A percentile compares a stretch with the other conserved stretches of the same genome.
phyloP scores from a whole-genome alignment of 345 rosid genomes.

The Clarkia xantiana region DNA sequence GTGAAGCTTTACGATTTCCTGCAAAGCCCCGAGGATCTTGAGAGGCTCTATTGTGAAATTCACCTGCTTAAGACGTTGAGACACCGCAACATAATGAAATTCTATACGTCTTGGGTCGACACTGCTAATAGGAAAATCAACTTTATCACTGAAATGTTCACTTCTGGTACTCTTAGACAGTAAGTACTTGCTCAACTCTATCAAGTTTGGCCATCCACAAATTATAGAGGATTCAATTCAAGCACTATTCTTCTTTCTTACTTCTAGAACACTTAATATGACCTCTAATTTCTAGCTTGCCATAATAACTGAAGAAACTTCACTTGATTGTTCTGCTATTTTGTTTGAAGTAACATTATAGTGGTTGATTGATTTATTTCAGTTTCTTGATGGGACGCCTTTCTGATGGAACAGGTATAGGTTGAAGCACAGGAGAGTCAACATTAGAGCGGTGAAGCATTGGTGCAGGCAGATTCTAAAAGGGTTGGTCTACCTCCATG shows the following conservation, averaged over 20 bases:
- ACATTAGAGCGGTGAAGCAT: constrained; percentile 87
- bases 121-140: constrained; percentile 66
- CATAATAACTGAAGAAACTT: not conserved
- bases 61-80: constrained; percentile 83
- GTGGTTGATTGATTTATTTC: not conserved
- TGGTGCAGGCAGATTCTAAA: constrained; percentile 89
- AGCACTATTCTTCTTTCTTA: no score
- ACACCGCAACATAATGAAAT: constrained; percentile 87
- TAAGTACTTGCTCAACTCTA: constrained; percentile 16
- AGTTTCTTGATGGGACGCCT: not conserved
- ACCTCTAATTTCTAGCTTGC: not conserved
- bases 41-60: constrained; percentile 88
- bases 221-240: no score
- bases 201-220: no score
- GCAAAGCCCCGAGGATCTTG: constrained; percentile 75
- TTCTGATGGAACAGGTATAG: constrained; percentile 35
- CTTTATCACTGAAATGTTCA: constrained; percentile 94
- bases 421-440: constrained; percentile 67
- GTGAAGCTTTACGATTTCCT: constrained; percentile 87
- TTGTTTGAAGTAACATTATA: no score
- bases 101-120: constrained; percentile 93
- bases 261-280: no score
- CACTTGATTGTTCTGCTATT: not conserved
- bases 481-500: constrained; percentile 79
- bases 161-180: constrained; percentile 93